Conservation (phyloP, 1,139 yeast genomes). For the Zygosaccharomyces pseudobailii region DNA sequence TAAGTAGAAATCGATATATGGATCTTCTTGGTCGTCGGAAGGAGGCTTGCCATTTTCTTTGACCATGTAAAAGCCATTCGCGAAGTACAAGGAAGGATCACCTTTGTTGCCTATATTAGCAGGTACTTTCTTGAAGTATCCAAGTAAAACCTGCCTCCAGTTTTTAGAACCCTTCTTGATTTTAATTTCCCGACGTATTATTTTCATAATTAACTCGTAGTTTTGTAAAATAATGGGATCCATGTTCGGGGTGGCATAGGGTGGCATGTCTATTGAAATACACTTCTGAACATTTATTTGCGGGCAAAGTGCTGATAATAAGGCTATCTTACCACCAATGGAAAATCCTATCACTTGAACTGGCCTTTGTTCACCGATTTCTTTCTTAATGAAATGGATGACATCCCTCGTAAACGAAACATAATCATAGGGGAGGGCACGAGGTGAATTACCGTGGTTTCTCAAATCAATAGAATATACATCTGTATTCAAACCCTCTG, state of each 20-base stretch:
- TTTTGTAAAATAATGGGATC: slow-evolving; percentile 21
- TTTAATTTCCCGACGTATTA: slow-evolving; percentile 20
- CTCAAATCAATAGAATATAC: slow-evolving; percentile 46
- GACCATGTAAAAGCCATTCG: slow-evolving; percentile 25
- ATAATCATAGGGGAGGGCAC: slow-evolving; percentile 44
- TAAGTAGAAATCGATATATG: slow-evolving; percentile 21
- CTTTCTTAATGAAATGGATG: slow-evolving; percentile 20
- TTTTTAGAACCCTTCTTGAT: slow-evolving; percentile 21
- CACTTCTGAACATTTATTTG: slow-evolving; percentile 21
- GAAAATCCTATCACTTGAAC: slow-evolving; percentile 31
- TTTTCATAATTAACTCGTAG: slow-evolving; percentile 19
- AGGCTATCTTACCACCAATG: slow-evolving; percentile 32
- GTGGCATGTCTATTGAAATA: slow-evolving; percentile 33
- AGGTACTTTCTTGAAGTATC: slow-evolving; percentile 15
- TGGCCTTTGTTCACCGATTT: slow-evolving; percentile 20
- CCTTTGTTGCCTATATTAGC: slow-evolving; percentile 14
- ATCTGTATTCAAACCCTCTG: slow-evolving; percentile 33
- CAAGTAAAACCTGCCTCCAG: slow-evolving; percentile 24
- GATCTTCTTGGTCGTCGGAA: slow-evolving; percentile 7
- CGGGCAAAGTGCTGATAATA: slow-evolving; percentile 21
- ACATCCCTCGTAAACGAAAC: slow-evolving; percentile 43
- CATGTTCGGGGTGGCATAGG: slow-evolving; percentile 23
- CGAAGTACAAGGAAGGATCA: slow-evolving; percentile 26
- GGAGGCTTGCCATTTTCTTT: slow-evolving; percentile 16
- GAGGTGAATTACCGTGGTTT: slow-evolving; percentile 49